Conservation (phyloP, 1,284 basidiomycete species). For the Marasmius oreades region DNA sequence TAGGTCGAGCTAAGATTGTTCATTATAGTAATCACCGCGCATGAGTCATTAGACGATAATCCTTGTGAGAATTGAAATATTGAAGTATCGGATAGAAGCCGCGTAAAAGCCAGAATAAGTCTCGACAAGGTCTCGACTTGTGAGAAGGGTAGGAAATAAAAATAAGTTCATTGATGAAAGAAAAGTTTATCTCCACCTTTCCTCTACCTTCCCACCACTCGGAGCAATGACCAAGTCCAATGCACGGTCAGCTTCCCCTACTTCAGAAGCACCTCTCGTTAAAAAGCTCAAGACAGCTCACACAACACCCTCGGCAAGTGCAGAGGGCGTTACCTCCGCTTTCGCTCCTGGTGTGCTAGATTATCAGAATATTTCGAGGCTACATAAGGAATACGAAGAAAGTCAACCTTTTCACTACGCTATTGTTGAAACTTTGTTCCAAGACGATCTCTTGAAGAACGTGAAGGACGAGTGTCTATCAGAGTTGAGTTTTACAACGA, state of each 20-base stretch:
- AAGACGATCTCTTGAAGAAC: slow-evolving; percentile 73
- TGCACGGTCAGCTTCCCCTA: background rate
- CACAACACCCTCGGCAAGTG: background rate
- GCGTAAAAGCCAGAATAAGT: too few relatives aligned
- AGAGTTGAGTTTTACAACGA: slow-evolving; percentile 91
- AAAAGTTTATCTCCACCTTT: background rate
- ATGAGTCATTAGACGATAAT: too few relatives aligned
- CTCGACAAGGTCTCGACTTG: too few relatives aligned
- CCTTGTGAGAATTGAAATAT: too few relatives aligned
- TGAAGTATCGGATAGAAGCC: too few relatives aligned
- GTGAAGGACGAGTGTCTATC: slow-evolving; percentile 82
- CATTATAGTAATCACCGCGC: too few relatives aligned
- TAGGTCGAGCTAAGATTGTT: too few relatives aligned
- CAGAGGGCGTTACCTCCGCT: slow-evolving; percentile 30
- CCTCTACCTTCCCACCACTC: background rate
- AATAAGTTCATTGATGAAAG: background rate
- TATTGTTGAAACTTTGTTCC: slow-evolving; percentile 80
- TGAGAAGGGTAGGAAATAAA: too few relatives aligned
- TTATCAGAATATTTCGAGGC: slow-evolving; percentile 47
- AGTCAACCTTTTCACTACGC: slow-evolving; percentile 83
- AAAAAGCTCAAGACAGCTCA: slow-evolving; percentile 5
- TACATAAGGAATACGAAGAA: slow-evolving; percentile 54
- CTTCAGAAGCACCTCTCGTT: background rate
- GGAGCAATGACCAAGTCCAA: background rate
- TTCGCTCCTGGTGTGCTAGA: slow-evolving; percentile 60